Evolutionary conservation across 345 rosid genomes (phyloP).

Genomic region (Gossypium turneri): DNA sequence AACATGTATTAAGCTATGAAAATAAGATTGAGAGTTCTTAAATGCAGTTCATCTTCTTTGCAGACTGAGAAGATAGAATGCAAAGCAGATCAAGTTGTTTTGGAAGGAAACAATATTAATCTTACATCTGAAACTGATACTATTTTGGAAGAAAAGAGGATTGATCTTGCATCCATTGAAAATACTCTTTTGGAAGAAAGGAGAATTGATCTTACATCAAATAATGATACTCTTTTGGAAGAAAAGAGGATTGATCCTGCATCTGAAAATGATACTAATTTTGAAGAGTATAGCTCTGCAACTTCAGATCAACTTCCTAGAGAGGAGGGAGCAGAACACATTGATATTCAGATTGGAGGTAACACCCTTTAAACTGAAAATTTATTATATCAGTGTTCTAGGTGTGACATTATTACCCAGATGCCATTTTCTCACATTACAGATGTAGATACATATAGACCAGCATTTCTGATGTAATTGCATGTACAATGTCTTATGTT

Average conservation of each 20-base stretch:
- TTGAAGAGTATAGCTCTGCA: conserved; percentile 9
- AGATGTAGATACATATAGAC: neutral
- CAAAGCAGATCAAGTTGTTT: conserved; percentile 26
- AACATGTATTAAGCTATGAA: conserved; percentile 1
- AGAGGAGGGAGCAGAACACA: conserved; percentile 33
- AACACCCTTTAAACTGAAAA: neutral
- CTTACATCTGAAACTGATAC: conserved; percentile 19
- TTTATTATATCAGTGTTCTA: neutral
- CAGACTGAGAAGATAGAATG: conserved; percentile 40
- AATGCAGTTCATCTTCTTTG: conserved; percentile 19
- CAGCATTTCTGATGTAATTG: neutral
- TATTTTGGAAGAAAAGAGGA: conserved; percentile 20
- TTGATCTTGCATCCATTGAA: conserved; percentile 7
- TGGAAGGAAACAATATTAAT: conserved; percentile 19
- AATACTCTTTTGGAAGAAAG: conserved; percentile 16
- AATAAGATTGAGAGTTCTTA: neutral
- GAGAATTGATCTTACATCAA: conserved; percentile 24
- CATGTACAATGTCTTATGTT: neutral
- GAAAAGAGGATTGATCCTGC: conserved; percentile 29
- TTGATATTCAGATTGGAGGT: conserved; percentile 50
- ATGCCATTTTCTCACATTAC: neutral
- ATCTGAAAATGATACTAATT: conserved; percentile 13
- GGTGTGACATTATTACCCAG: neutral
- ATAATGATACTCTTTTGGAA: conserved; percentile 14
- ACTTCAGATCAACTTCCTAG: conserved; percentile 25